Percentiles rank a stretch among this genome's conserved stretches.
These are phyloP conservation scores for Lactuca saligna DNA, from an alignment of 129 eudicot species.

Conservation along the genomic window DNA sequence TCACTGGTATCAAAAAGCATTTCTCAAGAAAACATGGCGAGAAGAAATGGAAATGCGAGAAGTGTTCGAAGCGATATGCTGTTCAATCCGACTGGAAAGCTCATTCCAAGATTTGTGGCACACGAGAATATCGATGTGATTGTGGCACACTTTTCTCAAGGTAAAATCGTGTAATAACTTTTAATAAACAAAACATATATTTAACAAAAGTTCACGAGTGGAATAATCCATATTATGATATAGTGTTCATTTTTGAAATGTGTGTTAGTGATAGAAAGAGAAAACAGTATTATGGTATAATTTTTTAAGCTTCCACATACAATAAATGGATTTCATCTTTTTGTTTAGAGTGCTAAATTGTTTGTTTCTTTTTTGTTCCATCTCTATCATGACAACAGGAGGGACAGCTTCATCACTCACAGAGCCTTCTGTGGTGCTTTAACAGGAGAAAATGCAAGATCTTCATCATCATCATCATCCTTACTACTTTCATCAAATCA, in stretches of 20 bases:
- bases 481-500: constrained; percentile 33
- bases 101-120: constrained; percentile 90
- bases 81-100: constrained; percentile 97
- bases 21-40: constrained; percentile 80
- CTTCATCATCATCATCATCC: constrained; percentile 38
- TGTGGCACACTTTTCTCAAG: constrained; percentile 87
- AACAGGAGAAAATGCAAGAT: constrained; percentile 61
- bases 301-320: background rate
- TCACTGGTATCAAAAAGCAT: constrained; percentile 78
- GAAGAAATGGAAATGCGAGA: constrained; percentile 89
- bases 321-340: background rate
- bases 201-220: constrained; percentile 7
- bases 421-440: constrained; percentile 80
- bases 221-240: background rate
- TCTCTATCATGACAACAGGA: constrained; percentile 45
- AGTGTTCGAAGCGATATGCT: constrained; percentile 72
- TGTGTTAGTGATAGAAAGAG: background rate
- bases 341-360: constrained; percentile 16
- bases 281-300: background rate
- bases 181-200: background rate
- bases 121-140: constrained; percentile 77
- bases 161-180: constrained; percentile 26
- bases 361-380: constrained; percentile 34
- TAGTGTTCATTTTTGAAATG: background rate
- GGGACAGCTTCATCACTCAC: constrained; percentile 83